Base-by-base conservation (phyloP, 2,329 filamentous ascomycete species). In the Xylariaceae sp. region DNA sequence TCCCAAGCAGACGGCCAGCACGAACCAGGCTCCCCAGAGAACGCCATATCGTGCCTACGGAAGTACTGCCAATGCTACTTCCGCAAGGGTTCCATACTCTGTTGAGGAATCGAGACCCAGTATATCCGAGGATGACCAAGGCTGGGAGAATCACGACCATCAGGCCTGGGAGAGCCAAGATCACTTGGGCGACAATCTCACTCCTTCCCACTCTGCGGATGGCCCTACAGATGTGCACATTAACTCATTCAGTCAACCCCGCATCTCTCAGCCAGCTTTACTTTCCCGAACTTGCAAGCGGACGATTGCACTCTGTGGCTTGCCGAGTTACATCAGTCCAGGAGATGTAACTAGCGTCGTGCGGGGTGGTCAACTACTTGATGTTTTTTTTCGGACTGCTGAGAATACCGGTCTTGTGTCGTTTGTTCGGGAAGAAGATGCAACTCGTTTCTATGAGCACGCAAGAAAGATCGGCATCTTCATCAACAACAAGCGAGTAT, bases 361-460 rank as follows among this genome's bases (percentile, higher is more conserved):
- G 36, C 78, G 81, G 41, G 86, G 87, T 16, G 87, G 86, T 1
- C 69, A 75, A 47, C 52, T 94, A 9, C 60, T 89, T 9, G 83
- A 88, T 47, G 66, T 90, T 28, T 82, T 74, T 50, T 50, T 88
- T 33, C 75, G 78, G 21, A 55, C 51, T 7, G 61, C 73, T 29
- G 79, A 87, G 36, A 73, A 73, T 21, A 67, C 66, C 31, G 83
- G 78, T 3, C 74, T 71, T 29, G 69, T 92, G 2, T 85, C 86
- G 0, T 92, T 92, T 55, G 66, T 86, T 5, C 69, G 79, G 35
- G 74, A 74, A 23, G 65, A 70, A 14, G 73, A 78, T 41, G 82
- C 82, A n/a, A 61, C 65, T 18, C 71, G 74, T 0, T 92, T 88
- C 56, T 69, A 81, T 34, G 68, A 76, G 0, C 71, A 86, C 59